These are phyloP conservation scores for Wilcoxina mikolae DNA, from an alignment of 495 filamentous ascomycete genomes.

Conservation along the genomic window DNA sequence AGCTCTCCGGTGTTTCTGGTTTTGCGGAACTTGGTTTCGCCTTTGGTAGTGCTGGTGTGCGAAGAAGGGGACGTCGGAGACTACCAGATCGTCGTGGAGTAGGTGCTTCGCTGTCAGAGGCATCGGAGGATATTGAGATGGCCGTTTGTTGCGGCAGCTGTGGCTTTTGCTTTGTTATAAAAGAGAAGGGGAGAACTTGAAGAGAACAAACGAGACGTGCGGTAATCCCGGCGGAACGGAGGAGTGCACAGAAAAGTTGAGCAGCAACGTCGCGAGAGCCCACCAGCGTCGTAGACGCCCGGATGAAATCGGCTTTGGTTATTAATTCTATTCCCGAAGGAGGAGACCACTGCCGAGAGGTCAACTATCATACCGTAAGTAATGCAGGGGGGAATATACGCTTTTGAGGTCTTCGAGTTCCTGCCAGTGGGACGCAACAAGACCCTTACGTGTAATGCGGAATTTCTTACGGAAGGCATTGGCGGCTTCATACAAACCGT, in stretches of 20 bases:
- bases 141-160: neutral
- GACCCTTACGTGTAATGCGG: conserved; percentile 36
- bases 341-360: conserved; percentile 32
- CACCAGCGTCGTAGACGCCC: conserved; percentile 46
- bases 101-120: neutral
- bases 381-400: conserved; percentile 32
- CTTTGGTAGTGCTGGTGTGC: neutral
- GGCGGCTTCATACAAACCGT: conserved; percentile 55
- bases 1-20: conserved; percentile 36
- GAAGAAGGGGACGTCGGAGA: neutral
- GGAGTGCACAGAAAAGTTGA: conserved; percentile 74
- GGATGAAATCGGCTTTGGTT: conserved; percentile 54
- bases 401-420: conserved; percentile 43
- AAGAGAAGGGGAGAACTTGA: conserved; percentile 61
- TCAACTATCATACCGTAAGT: neutral
- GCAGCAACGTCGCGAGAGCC: conserved; percentile 83
- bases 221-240: conserved; percentile 62
- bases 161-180: conserved; percentile 31
- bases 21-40: neutral
- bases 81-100: neutral
- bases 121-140: neutral
- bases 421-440: conserved; percentile 15
- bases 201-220: conserved; percentile 87
- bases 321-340: conserved; percentile 31
- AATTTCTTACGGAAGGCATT: conserved; percentile 55